Base-by-base conservation (phyloP, 441 rosid species). In the Brassica hybrid region DNA sequence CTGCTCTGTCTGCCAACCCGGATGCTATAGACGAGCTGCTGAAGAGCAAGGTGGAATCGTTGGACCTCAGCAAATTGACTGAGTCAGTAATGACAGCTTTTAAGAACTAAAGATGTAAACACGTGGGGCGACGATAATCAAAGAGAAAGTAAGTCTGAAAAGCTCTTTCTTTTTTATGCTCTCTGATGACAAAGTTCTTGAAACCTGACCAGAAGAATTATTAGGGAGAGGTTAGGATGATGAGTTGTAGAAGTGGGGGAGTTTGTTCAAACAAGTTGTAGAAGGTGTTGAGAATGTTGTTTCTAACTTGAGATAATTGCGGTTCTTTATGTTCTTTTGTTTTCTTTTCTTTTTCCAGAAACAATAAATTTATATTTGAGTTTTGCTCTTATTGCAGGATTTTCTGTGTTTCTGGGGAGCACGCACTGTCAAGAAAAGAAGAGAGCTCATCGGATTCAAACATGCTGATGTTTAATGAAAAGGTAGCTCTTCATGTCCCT, bases 131-230 rank as follows among this genome's bases (percentile, higher is more conserved):
- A 3, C 12, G 12, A 38, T 38, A 3, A 38, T 12, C 11, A n/a
- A 38, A 38, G 43, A 38, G 43, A 8, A 38, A 38, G 43, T 9
- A 38, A 38, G 11, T 38, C 43, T 38, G 43, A 38, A 38, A 38
- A 38, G 43, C 43, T 38, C 43, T 9, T 12, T 11, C 43, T 38
- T 9, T 38, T 38, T 38, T 38, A 38, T 38, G 43, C 43, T 38
- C 43, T 38, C 43, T 9, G 43, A 38, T 38, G 43, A 38, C 43
- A 38, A 38, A 38, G 43, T 8, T 38, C 57, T 72, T 72, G 68
- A 72, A 58, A 59, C 77, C 65, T 72, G 63, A 72, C 57, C 73
- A 57, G 61, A 54, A n/a, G 67, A 38, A 12, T 59, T 72, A 72
- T 21, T 21, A 50, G 50, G 5, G 36, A 27, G 62, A 21, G 73